Conservation (phyloP, 1,284 basidiomycete genomes). For the Pholiota adiposa region DNA sequence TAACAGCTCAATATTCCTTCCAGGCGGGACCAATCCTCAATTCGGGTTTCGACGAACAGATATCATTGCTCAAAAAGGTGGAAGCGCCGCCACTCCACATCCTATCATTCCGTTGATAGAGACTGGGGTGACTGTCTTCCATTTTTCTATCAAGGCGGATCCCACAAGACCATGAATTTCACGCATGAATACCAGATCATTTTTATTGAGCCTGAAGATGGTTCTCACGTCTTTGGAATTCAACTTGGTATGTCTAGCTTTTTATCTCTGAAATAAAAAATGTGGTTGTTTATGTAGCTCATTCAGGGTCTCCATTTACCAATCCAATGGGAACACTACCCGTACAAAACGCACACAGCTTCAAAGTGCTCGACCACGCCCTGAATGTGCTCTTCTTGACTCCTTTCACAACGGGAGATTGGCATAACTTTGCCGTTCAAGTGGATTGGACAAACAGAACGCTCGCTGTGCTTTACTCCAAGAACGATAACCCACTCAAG, state of each 20-base stretch:
- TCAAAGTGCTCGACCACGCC: conserved; percentile 59
- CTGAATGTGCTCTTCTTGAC: conserved; percentile 53
- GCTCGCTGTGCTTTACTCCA: conserved; percentile 55
- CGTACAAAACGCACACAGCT: conserved; percentile 42
- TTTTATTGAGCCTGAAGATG: conserved; percentile 64
- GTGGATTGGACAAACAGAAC: conserved; percentile 59
- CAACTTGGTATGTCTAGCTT: conserved; percentile 51
- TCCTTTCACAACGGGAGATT: conserved; percentile 45
- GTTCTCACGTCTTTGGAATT: conserved; percentile 59
- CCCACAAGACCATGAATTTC: conserved; percentile 45
- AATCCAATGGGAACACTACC: conserved; percentile 49
- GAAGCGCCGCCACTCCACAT: conserved; percentile 35
- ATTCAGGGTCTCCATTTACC: conserved; percentile 56
- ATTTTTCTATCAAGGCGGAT: conserved; percentile 58
- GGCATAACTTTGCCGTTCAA: conserved; percentile 66
- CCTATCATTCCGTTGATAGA: conserved; percentile 45
- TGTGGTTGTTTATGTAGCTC: too few species aligned
- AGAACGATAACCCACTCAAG: conserved; percentile 38
- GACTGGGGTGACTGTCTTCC: conserved; percentile 51
- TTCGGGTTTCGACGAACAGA: conserved; percentile 63
- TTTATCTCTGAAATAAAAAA: too few species aligned
- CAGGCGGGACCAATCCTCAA: conserved; percentile 49
- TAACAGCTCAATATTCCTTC: conserved; percentile 62
- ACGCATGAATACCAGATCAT: conserved; percentile 65
- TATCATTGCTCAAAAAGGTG: conserved; percentile 52